These are phyloP conservation scores for Hyaloperonospora arabidopsidis DNA, from an alignment of 352 stramenopile species.

Conservation along the genomic window DNA sequence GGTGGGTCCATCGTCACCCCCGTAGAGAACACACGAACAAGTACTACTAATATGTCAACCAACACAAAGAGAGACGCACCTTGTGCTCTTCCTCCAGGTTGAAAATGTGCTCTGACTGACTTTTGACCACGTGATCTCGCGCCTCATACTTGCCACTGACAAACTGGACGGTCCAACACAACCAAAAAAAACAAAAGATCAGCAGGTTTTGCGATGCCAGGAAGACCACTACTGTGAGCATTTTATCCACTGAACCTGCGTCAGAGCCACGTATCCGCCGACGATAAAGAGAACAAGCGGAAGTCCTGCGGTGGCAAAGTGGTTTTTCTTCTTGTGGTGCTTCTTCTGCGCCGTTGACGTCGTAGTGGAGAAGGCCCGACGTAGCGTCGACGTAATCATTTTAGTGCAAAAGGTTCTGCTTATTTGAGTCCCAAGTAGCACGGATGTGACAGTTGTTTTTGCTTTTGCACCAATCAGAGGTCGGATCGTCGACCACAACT, in stretches of 20 bases:
- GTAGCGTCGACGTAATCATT: conserved; percentile 27
- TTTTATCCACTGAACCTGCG: conserved; percentile 35
- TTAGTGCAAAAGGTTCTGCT: conserved; percentile 13
- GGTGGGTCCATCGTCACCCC: too few species aligned
- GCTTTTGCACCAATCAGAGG: conserved; percentile 5
- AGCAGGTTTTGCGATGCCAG: background rate
- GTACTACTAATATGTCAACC: too few species aligned
- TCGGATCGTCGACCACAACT: background rate
- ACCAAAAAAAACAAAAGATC: background rate
- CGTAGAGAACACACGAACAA: too few species aligned
- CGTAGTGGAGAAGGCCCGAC: conserved; percentile 13
- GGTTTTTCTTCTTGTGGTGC: conserved; percentile 45
- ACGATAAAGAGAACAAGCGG: conserved; percentile 80
- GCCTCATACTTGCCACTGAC: conserved; percentile 77
- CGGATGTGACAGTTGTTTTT: too few species aligned
- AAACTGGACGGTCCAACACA: conserved; percentile 44
- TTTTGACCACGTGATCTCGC: conserved; percentile 74
- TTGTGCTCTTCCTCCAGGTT: conserved; percentile 84
- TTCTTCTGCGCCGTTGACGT: conserved; percentile 20
- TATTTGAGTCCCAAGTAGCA: conserved; percentile 27
- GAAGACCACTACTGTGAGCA: too few species aligned
- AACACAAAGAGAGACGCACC: conserved; percentile 23
- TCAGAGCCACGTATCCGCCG: conserved; percentile 64
- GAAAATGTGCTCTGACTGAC: conserved; percentile 70
- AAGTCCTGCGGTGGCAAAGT: conserved; percentile 62